phyloP scores from a whole-genome alignment of 2,329 filamentous ascomycete species.

The Colletotrichum brevisporum region DNA sequence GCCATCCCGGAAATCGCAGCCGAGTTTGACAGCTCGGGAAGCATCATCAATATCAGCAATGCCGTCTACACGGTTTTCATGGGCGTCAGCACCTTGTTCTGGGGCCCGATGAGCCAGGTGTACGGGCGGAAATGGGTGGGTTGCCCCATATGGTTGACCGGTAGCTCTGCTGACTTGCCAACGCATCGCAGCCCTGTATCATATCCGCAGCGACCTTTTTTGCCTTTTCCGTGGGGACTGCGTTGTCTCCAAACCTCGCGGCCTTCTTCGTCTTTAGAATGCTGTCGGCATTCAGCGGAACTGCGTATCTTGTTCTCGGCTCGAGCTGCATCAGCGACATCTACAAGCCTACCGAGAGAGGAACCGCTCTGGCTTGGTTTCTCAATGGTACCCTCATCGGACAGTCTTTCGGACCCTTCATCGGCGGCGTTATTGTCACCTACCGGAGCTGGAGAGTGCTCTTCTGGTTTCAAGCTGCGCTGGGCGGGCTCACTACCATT shows the following conservation, averaged over 20 bases:
- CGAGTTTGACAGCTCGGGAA: conserved; percentile 75
- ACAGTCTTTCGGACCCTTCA: conserved; percentile 73
- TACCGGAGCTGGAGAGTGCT: conserved; percentile 77
- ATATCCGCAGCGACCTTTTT: conserved; percentile 64
- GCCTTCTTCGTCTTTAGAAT: conserved; percentile 78
- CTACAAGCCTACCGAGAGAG: conserved; percentile 73
- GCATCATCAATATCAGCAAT: conserved; percentile 78
- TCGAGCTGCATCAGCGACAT: conserved; percentile 72
- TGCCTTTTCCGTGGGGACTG: conserved; percentile 75
- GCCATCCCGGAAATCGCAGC: conserved; percentile 81
- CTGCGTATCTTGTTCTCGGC: conserved; percentile 76
- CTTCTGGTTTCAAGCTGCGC: conserved; percentile 78
- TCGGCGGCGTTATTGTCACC: conserved; percentile 80
- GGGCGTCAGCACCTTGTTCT: conserved; percentile 76
- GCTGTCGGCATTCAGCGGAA: conserved; percentile 79
- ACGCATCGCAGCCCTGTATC: conserved; percentile 38
- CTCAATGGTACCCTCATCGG: conserved; percentile 76
- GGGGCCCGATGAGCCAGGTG: conserved; percentile 75
- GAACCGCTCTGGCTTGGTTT: conserved; percentile 77
- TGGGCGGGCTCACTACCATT: conserved; percentile 68
- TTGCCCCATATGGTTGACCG: conserved; percentile 42
- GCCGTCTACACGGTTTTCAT: conserved; percentile 81
- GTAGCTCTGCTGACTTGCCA: not conserved
- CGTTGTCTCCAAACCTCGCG: conserved; percentile 75
- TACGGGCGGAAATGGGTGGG: conserved; percentile 65